Percentiles rank a stretch among this genome's conserved stretches.
These are phyloP conservation scores for Backusella westeae DNA, from an alignment of 192 early-diverging fungal species.

Conservation along the genomic window DNA sequence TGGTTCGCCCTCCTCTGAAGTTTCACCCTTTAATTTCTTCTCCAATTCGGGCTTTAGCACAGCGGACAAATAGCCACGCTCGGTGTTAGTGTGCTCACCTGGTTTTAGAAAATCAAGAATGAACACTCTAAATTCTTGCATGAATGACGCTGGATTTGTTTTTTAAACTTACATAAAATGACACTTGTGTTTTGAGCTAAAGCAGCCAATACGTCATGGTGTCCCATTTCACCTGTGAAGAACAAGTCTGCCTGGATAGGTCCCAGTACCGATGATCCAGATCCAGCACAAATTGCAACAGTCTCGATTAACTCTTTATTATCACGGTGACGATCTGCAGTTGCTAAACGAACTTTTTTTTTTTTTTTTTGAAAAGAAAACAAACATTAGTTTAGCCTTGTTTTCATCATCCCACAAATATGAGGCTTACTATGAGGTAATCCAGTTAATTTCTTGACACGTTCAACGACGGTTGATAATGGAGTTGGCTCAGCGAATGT, in stretches of 20 bases:
- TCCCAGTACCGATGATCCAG: constrained; percentile 66
- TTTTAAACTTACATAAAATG: constrained; percentile 60
- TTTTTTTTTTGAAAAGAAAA: neutral
- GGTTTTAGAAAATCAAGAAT: neutral
- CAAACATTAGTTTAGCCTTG: neutral
- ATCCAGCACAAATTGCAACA: constrained; percentile 93
- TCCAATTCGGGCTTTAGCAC: constrained; percentile 63
- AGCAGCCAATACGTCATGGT: constrained; percentile 91
- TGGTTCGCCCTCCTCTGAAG: constrained; percentile 37
- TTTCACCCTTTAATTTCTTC: constrained; percentile 39
- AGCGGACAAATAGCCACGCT: constrained; percentile 78
- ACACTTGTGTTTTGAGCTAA: constrained; percentile 75
- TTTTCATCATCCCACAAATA: neutral
- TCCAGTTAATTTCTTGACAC: constrained; percentile 62
- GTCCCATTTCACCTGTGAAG: constrained; percentile 94
- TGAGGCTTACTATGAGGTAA: constrained; percentile 60
- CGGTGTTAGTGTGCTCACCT: constrained; percentile 91
- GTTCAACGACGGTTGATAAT: constrained; percentile 51
- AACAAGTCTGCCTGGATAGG: constrained; percentile 70
- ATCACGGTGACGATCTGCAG: constrained; percentile 48
- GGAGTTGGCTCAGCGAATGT: constrained; percentile 52
- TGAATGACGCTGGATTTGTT: neutral
- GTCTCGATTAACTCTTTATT: constrained; percentile 53
- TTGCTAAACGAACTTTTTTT: constrained; percentile 67
- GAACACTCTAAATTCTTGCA: neutral